phyloP scores from a whole-genome alignment of 177 flowering plant species.

The Vitis hybrid region DNA sequence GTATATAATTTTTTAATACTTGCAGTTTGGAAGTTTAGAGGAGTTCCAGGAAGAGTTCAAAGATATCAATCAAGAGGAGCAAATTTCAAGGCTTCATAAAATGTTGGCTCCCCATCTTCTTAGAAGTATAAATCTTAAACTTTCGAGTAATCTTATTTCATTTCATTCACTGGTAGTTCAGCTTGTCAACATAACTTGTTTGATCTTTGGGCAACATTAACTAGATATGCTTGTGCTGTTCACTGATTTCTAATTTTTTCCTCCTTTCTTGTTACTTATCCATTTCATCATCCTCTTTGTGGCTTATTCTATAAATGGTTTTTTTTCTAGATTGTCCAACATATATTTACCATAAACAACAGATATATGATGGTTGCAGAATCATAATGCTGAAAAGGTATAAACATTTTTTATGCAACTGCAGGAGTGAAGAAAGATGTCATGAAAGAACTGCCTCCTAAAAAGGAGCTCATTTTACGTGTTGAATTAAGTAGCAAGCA shows the following conservation, averaged over 20 bases:
- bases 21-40: constrained; percentile 92
- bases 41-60: constrained; percentile 96
- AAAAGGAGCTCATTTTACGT: constrained; percentile 94
- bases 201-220: background rate
- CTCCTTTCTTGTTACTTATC: no score
- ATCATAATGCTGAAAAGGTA: no score
- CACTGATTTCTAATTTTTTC: background rate
- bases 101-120: constrained; percentile 99
- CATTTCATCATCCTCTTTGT: no score
- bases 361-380: no score
- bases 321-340: no score
- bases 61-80: constrained; percentile 98
- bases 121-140: constrained; percentile 58
- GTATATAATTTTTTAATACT: constrained; percentile 9
- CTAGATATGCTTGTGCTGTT: background rate
- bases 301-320: no score
- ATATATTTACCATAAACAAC: no score
- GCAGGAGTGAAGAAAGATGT: constrained; percentile 99
- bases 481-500: constrained; percentile 92
- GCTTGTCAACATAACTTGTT: background rate
- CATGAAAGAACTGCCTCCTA: constrained; percentile 94
- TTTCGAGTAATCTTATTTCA: background rate
- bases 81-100: constrained; percentile 87
- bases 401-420: constrained; percentile 6
- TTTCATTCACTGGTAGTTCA: background rate